A percentile compares a stretch with the other conserved stretches of the same genome.
Conservation (phyloP, 805 yeast species). For the Wickerhamiella shivajii region DNA sequence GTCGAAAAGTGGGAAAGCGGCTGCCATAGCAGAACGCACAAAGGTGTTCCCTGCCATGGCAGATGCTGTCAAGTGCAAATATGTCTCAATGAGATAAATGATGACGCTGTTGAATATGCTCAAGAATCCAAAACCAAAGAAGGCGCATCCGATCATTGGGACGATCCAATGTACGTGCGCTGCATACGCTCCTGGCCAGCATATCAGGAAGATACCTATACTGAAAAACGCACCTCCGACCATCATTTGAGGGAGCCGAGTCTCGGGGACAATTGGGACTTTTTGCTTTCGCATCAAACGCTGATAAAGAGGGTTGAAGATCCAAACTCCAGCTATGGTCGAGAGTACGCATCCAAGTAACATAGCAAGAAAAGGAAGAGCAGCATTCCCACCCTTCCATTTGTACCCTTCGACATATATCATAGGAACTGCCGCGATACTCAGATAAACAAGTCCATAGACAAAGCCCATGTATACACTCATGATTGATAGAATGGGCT, state of each 20-base stretch:
- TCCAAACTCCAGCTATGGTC: slow-evolving; percentile 49
- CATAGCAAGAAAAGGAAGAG: slow-evolving; percentile 66
- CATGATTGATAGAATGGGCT: slow-evolving; percentile 26
- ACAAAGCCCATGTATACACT: slow-evolving; percentile 27
- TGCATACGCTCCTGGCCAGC: slow-evolving; percentile 70
- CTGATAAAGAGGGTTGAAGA: slow-evolving; percentile 39
- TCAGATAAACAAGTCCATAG: slow-evolving; percentile 27
- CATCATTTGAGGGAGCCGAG: slow-evolving; percentile 62
- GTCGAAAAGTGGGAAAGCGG: slow-evolving; percentile 59
- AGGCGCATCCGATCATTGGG: slow-evolving; percentile 52
- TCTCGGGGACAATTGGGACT: slow-evolving; percentile 56
- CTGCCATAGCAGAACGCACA: slow-evolving; percentile 51
- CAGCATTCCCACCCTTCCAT: slow-evolving; percentile 45
- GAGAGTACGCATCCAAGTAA: too few relatives aligned
- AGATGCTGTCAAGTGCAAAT: slow-evolving; percentile 58
- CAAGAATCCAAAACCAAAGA: slow-evolving; percentile 54
- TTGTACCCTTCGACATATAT: slow-evolving; percentile 41
- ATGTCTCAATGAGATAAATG: slow-evolving; percentile 59
- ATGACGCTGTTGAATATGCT: slow-evolving; percentile 53
- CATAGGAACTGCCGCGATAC: slow-evolving; percentile 26
- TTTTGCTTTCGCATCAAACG: slow-evolving; percentile 35
- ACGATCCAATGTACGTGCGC: slow-evolving; percentile 63
- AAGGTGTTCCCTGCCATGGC: slow-evolving; percentile 63
- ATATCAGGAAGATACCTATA: slow-evolving; percentile 68
- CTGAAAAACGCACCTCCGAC: slow-evolving; percentile 56